These are phyloP conservation scores for Aphanomyces astaci DNA, from an alignment of 352 stramenopile genomes.

Conservation along the genomic window DNA sequence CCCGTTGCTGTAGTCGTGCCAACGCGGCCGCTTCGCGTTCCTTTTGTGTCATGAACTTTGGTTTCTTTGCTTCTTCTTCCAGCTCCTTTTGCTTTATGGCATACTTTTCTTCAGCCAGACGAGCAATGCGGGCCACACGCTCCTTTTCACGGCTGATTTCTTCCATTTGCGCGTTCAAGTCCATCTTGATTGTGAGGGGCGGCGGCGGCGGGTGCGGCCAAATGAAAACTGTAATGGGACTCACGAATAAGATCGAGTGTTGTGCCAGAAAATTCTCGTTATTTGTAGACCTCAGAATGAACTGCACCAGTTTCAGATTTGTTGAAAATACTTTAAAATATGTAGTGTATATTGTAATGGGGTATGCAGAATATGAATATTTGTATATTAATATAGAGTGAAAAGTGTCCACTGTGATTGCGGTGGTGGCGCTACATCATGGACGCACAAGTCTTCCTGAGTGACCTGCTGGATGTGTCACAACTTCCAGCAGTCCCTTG, in stretches of 20 bases:
- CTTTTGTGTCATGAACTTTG: conserved; percentile 27
- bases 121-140: conserved; percentile 62
- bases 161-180: conserved; percentile 18
- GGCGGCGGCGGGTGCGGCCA: background rate
- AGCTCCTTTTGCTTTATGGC: conserved; percentile 27
- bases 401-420: no score
- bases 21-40: conserved; percentile 30
- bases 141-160: conserved; percentile 29
- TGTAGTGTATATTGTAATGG: background rate
- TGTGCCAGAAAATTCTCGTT: background rate
- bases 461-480: conserved; percentile 15
- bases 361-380: conserved; percentile 4
- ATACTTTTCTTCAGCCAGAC: conserved; percentile 55
- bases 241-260: background rate
- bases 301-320: no score
- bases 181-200: no score
- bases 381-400: background rate
- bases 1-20: conserved; percentile 25
- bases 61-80: conserved; percentile 17
- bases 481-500: conserved; percentile 4
- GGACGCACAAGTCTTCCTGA: conserved; percentile 17
- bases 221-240: background rate
- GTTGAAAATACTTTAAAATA: background rate
- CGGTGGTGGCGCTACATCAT: background rate
- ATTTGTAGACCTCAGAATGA: conserved; percentile 1